These are phyloP conservation scores for Fusarium sp. DNA, from an alignment of 2,329 filamentous ascomycete species.

Conservation along the genomic window DNA sequence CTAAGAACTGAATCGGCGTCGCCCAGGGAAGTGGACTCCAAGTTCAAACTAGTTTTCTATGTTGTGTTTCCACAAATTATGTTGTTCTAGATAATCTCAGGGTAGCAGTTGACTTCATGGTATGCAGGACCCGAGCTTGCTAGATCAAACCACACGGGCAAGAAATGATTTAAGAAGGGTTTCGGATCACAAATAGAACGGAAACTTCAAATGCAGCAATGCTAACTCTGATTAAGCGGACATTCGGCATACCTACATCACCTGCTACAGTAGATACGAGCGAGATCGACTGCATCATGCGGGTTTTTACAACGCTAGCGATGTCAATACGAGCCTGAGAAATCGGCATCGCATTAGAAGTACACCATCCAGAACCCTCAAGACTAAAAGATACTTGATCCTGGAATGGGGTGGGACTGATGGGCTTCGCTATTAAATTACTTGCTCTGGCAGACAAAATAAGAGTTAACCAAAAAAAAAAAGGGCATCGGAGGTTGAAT, in stretches of 20 bases:
- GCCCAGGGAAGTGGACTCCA: not conserved
- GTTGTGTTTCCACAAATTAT: not conserved
- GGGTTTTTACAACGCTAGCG: slow-evolving; percentile 9
- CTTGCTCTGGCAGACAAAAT: too few relatives aligned
- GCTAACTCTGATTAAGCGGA: slow-evolving; percentile 4
- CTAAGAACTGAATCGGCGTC: not conserved
- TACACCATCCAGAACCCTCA: not conserved
- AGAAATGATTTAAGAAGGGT: not conserved
- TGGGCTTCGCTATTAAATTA: too few relatives aligned
- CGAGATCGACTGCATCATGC: slow-evolving; percentile 18
- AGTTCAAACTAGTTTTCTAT: not conserved
- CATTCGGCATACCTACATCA: not conserved
- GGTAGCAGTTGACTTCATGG: not conserved
- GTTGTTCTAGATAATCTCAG: not conserved
- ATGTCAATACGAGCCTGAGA: slow-evolving; percentile 7
- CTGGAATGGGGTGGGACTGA: slow-evolving; percentile 4
- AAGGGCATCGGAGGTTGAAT: not conserved
- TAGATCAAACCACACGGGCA: not conserved
- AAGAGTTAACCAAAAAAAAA: not conserved
- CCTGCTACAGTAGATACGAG: slow-evolving; percentile 22
- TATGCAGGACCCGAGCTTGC: not conserved
- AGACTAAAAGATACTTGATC: slow-evolving; percentile 16
- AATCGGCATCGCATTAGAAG: not conserved
- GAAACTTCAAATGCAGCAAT: not conserved
- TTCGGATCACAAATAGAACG: not conserved